Base-by-base conservation (phyloP, 1,284 basidiomycete genomes). In the Apiotrichum laibachii region DNA sequence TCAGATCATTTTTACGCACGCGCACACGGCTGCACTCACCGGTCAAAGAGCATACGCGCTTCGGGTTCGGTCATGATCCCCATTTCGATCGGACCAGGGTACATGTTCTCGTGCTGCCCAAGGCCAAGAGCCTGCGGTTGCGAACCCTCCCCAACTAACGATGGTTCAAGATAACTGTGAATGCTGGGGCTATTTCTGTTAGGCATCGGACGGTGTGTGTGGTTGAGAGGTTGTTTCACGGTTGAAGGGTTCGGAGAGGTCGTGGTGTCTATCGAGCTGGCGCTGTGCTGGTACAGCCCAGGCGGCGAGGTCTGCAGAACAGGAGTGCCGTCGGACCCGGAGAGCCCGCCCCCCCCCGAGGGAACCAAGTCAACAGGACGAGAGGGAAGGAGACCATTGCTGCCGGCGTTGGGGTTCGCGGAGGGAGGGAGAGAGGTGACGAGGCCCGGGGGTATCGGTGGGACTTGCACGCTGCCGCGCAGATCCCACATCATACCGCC, bases 61-160 rank as follows among this genome's bases (percentile, higher is more conserved):
- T 63, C 61, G 11, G 39, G 44, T 16, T 60, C 58, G 12, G 52
- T 47, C 12, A 63, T 16, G 18, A 57, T 31, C 2, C 53, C 56
- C 9, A 35, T 22, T 2, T 57, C 58, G 13, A 59, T 48, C 1
- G 58, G 55, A 3, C 51, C 48, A 18, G 34, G 18, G 35, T 55
- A 61, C 13, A 33, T 16, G 2, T 12, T 35, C 19, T 52, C 45
- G 7, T 16, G 44, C 21, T 39, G 44, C 42, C 49, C n/a, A 33
- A 9, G 19, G n/a, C 1, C 5, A 8, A 31, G 37, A n/a, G 34
- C 42, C 31, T 18, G 44, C 26, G 45, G 19, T 11, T 37, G 37
- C 35, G 19, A 37, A 16, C 55, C 48, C 19, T 51, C 42, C 12
- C n/a, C 44, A n/a, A 26, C 31, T 11, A 60, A 16, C 4, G 19